These are phyloP conservation scores for Pythium dissimile DNA, from an alignment of 352 stramenopile species.

Conservation along the genomic window DNA sequence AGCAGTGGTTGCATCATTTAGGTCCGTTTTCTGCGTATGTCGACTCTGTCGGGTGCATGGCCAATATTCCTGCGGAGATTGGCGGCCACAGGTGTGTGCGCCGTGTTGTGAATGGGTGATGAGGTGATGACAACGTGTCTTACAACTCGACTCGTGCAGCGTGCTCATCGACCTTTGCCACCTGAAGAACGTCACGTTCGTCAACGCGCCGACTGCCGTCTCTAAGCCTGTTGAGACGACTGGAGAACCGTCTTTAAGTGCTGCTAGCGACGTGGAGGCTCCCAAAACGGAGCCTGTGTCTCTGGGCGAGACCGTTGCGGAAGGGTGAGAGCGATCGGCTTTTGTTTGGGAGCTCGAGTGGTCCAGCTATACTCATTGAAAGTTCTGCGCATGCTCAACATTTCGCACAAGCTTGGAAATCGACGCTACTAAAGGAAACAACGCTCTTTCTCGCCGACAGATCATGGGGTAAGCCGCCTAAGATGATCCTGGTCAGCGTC, in stretches of 20 bases:
- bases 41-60: conserved; percentile 34
- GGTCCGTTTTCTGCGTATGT: conserved; percentile 10
- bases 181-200: conserved; percentile 58
- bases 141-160: conserved; percentile 28
- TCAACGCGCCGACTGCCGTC: conserved; percentile 6
- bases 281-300: not conserved
- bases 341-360: too few relatives aligned
- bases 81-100: conserved; percentile 44
- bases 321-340: too few relatives aligned
- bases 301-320: too few relatives aligned
- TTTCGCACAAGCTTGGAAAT: too few relatives aligned
- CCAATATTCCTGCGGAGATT: conserved; percentile 37
- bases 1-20: conserved; percentile 36
- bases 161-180: conserved; percentile 60
- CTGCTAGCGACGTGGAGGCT: not conserved
- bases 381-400: too few relatives aligned
- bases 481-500: not conserved
- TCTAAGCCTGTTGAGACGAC: not conserved
- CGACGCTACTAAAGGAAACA: not conserved
- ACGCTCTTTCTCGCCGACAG: not conserved
- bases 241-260: not conserved
- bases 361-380: too few relatives aligned
- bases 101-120: too few relatives aligned
- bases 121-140: too few relatives aligned
- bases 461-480: not conserved